Evolutionary conservation across 2,329 filamentous ascomycete species (phyloP), one percentile per base, ranked within the genome.

Genomic region (Dichotomopilus funicola): DNA sequence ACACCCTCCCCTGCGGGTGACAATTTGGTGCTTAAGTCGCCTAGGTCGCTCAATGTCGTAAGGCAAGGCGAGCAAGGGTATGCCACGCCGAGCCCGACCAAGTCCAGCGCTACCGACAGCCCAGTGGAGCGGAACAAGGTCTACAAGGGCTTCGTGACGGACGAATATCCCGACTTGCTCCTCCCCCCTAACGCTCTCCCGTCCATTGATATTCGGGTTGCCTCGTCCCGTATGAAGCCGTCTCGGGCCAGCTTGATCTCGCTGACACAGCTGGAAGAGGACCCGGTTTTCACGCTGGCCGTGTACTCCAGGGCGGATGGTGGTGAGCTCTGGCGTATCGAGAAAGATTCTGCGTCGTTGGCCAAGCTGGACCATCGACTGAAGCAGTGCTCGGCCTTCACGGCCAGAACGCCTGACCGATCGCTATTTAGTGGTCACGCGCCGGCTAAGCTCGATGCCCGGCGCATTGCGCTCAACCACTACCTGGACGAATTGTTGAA

Each of bases 171-270:
- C 0, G 88, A 89, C 59, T 78, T 97, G 6, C 73, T 97, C 27
- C 77, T 99, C 1, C 85, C 91, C 8, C 92, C 94, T 0, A 95
- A 95, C 68, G 91, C 91, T 5, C 76, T 99, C 6, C 88, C 89
- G 3, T 89, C 89, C 1, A 87, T 99, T 54, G 82, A 88, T 60
- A 85, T 96, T 48, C 89, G 82, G 68, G 92, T 96, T 4, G 89
- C 91, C 3, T 97, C 94, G 4, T 97, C 94, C 27, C 85, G 94
- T n/a, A 85, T 99, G 77, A 91, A 89, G 67, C 94, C 92, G 11
- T 96, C 92, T 0, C 80, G 92, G 60, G 85, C 90, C 40, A 96
- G 91, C 68, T 81, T 94, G 63, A 76, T 96, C 65, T 88, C 85
- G 1, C 76, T 91, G 9, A 92, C 84, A 50, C 86, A 89, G 59